Evolutionary conservation across 495 filamentous ascomycete species (phyloP), one percentile per base, ranked within the genome.

Genomic region (Corynascus novoguineensis): DNA sequence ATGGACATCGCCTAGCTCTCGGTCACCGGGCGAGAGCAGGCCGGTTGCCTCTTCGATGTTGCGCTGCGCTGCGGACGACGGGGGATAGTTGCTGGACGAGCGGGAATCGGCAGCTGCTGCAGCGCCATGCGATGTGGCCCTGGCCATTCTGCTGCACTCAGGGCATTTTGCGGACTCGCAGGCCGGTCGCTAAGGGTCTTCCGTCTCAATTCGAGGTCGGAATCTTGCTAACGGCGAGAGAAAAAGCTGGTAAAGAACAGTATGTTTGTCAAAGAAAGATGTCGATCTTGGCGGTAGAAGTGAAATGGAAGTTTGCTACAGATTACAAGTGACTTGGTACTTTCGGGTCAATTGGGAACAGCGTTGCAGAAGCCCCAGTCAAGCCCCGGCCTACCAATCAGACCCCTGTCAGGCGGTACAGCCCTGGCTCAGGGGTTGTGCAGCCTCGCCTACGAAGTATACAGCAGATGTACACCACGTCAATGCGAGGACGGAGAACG

Each of bases 41-140:
- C 75, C 73, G 44, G 71, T 62, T 41, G 71, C 69, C 60, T 81
- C 77, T 49, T 80, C 74, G 53, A 69, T 37, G 41, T 42, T 53
- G 34, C 21, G 2, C n/a, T n/a, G n/a, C n/a, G 14, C 37, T 10
- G 10, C 11, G 35, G 28, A 12, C 14, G 34, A 28, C 8, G 50
- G n/a, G 37, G 12, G 51, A 44, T 0, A 35, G 38, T 7, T 17
- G 54, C 15, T 15, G 35, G 37, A 9, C 15, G 37, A 46, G 34
- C 3, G 15, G 21, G n/a, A 4, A 38, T 55, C 24, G 51, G 11
- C 58, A 21, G 45, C 55, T 34, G 54, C 47, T 53, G 55, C 53
- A 57, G 63, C 65, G 71, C 68, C 72, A 58, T 68, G 56, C 49
- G 65, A 63, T 53, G 63, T 70, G 70, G 73, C 73, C 71, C 69